phyloP scores from a whole-genome alignment of 495 filamentous ascomycete species.

The Hapsidospora chrysogenum region DNA sequence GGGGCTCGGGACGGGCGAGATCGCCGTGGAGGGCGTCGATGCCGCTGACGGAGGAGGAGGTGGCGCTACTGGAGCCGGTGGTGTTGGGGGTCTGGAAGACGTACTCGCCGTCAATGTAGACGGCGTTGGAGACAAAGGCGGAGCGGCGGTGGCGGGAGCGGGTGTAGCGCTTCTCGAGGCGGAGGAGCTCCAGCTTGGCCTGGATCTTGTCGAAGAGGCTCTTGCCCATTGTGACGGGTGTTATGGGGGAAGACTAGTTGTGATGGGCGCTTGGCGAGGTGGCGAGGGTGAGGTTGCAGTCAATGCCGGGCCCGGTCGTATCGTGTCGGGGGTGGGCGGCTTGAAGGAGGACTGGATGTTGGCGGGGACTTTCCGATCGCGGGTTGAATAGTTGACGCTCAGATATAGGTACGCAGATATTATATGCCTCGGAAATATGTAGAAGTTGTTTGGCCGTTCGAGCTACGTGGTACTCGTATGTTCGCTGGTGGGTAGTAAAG shows the following conservation, averaged over 20 bases:
- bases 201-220: slow-evolving; percentile 33
- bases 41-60: slow-evolving; percentile 10
- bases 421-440: too few species aligned
- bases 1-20: not conserved
- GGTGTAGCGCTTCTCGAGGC: slow-evolving; percentile 83
- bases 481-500: too few species aligned
- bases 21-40: slow-evolving; percentile 1
- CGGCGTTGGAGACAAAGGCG: slow-evolving; percentile 68
- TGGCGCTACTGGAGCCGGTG: slow-evolving; percentile 29
- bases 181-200: slow-evolving; percentile 68
- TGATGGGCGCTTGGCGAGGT: too few species aligned
- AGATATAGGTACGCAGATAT: too few species aligned
- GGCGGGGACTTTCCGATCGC: too few species aligned
- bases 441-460: too few species aligned
- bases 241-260: not conserved
- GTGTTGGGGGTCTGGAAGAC: slow-evolving; percentile 41
- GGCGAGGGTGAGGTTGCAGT: too few species aligned
- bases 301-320: too few species aligned
- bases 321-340: too few species aligned
- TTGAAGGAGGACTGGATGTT: too few species aligned
- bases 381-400: too few species aligned
- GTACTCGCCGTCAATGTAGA: slow-evolving; percentile 89
- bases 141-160: slow-evolving; percentile 64
- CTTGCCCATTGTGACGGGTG: slow-evolving; percentile 16
- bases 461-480: too few species aligned